Evolutionary conservation across 2,329 filamentous ascomycete genomes (phyloP).

Genomic region (Scedosporium dehoogii): DNA sequence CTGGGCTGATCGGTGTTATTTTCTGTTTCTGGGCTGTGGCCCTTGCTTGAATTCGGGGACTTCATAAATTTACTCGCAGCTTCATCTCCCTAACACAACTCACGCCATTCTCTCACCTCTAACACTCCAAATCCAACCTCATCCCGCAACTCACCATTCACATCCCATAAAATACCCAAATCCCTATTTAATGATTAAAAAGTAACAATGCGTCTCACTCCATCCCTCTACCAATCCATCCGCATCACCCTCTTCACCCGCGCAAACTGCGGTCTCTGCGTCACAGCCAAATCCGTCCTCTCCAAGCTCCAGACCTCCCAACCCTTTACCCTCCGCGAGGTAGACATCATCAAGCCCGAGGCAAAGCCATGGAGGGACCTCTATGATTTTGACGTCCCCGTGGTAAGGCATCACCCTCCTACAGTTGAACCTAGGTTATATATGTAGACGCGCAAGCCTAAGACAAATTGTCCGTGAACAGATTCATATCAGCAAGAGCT

Average conservation of each 20-base stretch:
- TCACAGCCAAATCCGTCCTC: conserved; percentile 56
- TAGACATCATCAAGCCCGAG: conserved; percentile 57
- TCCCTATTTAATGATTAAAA: neutral
- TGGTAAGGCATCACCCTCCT: conserved; percentile 38
- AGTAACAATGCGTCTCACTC: conserved; percentile 38
- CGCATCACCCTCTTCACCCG: conserved; percentile 70
- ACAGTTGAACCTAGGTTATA: neutral
- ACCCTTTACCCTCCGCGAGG: conserved; percentile 59
- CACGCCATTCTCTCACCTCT: neutral
- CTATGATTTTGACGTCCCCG: conserved; percentile 75
- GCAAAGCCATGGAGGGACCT: conserved; percentile 58
- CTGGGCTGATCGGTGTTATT: too few species aligned
- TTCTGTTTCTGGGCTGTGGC: too few species aligned
- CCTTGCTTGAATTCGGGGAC: too few species aligned
- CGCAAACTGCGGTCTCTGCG: conserved; percentile 61
- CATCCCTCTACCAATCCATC: conserved; percentile 40
- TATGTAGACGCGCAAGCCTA: neutral
- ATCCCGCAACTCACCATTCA: neutral
- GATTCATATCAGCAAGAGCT: conserved; percentile 54
- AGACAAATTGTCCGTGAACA: conserved; percentile 15
- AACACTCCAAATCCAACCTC: neutral
- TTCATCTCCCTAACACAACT: too few species aligned
- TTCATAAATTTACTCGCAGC: too few species aligned
- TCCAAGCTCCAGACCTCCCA: conserved; percentile 33
- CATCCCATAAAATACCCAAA: neutral